Evolutionary conservation across 2,329 filamentous ascomycete genomes (phyloP).

Genomic region (Trichophaea hybrida): DNA sequence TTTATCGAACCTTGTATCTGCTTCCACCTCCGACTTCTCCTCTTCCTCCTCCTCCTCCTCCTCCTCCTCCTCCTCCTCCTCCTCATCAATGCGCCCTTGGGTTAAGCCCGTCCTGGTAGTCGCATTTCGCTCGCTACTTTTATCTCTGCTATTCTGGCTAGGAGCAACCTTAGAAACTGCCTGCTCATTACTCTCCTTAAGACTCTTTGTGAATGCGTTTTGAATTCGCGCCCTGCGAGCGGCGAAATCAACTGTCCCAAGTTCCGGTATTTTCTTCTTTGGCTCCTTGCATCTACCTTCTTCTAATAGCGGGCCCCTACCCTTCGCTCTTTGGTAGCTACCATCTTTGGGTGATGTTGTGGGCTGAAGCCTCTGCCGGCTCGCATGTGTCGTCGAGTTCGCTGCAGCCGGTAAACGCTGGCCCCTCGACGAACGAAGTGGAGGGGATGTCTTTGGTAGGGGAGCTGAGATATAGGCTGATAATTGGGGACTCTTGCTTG

Average conservation of each 20-base stretch:
- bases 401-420: slow-evolving; percentile 8
- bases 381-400: slow-evolving; percentile 5
- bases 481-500: slow-evolving; percentile 45
- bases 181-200: slow-evolving; percentile 54
- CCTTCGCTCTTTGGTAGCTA: slow-evolving; percentile 30
- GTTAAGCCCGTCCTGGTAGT: slow-evolving; percentile 13
- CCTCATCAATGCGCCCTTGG: slow-evolving; percentile 4
- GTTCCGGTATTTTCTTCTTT: slow-evolving; percentile 39
- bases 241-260: slow-evolving; percentile 72
- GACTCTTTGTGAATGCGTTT: slow-evolving; percentile 71
- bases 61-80: slow-evolving; percentile 11
- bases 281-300: slow-evolving; percentile 29
- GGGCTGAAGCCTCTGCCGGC: slow-evolving; percentile 18
- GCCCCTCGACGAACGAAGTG: slow-evolving; percentile 43
- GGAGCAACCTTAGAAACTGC: slow-evolving; percentile 35
- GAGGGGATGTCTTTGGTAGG: slow-evolving; percentile 58
- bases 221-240: slow-evolving; percentile 69
- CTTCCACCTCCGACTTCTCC: slow-evolving; percentile 1
- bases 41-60: slow-evolving; percentile 21
- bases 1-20: background rate
- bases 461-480: slow-evolving; percentile 61
- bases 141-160: slow-evolving; percentile 30
- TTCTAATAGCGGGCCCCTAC: slow-evolving; percentile 35
- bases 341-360: slow-evolving; percentile 27
- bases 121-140: background rate